These are phyloP conservation scores for Triticum timopheevii DNA, from an alignment of 176 grass and related monocot species.

Conservation along the genomic window DNA sequence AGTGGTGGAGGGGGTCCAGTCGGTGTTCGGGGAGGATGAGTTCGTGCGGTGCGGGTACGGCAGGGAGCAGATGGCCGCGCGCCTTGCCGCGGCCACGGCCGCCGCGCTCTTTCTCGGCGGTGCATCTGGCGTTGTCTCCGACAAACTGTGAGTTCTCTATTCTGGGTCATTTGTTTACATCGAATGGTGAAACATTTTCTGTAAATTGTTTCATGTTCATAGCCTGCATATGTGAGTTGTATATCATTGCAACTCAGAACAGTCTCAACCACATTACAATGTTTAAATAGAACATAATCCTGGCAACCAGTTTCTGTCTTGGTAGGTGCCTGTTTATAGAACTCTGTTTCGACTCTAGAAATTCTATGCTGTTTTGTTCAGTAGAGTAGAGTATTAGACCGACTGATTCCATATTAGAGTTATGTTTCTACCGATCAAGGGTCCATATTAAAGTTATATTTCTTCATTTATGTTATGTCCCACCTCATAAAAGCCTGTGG, in stretches of 20 bases:
- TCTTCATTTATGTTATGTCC: not conserved
- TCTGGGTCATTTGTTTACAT: not conserved
- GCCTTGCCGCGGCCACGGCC: slow-evolving; percentile 38
- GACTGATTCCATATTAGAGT: slow-evolving; percentile 7
- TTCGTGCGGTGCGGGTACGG: slow-evolving; percentile 56
- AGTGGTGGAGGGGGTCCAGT: slow-evolving; percentile 74
- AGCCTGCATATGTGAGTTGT: not conserved
- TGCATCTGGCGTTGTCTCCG: slow-evolving; percentile 67
- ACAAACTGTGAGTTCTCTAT: slow-evolving; percentile 54
- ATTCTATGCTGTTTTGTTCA: no score
- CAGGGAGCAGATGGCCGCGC: slow-evolving; percentile 62
- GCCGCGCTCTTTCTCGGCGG: slow-evolving; percentile 55
- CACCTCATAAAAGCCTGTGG: not conserved
- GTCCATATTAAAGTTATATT: not conserved
- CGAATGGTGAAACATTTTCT: not conserved
- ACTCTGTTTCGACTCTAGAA: not conserved
- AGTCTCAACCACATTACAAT: not conserved
- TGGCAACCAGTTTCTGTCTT: not conserved
- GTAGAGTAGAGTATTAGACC: not conserved
- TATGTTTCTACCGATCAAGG: not conserved
- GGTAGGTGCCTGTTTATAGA: not conserved
- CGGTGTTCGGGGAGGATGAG: slow-evolving; percentile 78
- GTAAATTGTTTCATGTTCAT: not conserved
- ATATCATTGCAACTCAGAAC: not conserved
- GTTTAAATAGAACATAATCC: slow-evolving; percentile 10